Evolutionary conservation across 495 filamentous ascomycete species (phyloP), one percentile per base, ranked within the genome.

Genomic region (Hyaloscypha finlandica): DNA sequence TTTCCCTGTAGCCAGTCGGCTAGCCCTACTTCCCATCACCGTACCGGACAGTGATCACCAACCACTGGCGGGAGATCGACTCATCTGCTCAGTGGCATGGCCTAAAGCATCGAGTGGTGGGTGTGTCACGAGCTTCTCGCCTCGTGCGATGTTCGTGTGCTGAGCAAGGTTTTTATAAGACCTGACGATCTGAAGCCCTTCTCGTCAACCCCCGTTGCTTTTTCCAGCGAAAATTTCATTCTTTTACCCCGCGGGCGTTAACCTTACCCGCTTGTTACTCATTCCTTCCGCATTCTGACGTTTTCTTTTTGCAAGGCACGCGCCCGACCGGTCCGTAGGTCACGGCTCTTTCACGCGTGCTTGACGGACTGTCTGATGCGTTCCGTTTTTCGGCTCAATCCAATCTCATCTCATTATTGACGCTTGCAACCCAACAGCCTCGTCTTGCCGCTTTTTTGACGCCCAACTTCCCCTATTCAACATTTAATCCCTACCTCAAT

Each of bases 61-160:
- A 29, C 53, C 53, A 30, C 22, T 25, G 19, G 30, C 53, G 53
- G 53, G 53, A 56, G 53, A 56, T 56, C 53, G 30, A 30, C 53
- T 16, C 51, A 6, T n/a, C 51, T 16, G 6, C 51, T 53, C 25
- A 29, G 0, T 29, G n/a, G 20, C 3, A 30, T 2, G n/a, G 32
- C n/a, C 54, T 22, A 32, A 29, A 57, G 29, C 58, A 60, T 39
- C 37, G 59, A 61, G 31, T 61, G 59, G 59, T 33, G 16, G 33
- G 8, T 14, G 35, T 35, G 59, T 61, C 59, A 61, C 37, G 59
- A 35, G 33, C 32, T 48, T 4, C 5, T 48, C 59, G 59, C 59
- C 59, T 61, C 59, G 59, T 61, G 59, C 37, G 35, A 48, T 48
- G 1, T 35, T 61, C 35, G 59, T 61, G 59, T 30, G 35, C 33